Percentiles rank a stretch among this genome's conserved stretches.
Conservation (phyloP, 1,284 basidiomycete species). For the Cutaneotrichosporon cavernicola region DNA sequence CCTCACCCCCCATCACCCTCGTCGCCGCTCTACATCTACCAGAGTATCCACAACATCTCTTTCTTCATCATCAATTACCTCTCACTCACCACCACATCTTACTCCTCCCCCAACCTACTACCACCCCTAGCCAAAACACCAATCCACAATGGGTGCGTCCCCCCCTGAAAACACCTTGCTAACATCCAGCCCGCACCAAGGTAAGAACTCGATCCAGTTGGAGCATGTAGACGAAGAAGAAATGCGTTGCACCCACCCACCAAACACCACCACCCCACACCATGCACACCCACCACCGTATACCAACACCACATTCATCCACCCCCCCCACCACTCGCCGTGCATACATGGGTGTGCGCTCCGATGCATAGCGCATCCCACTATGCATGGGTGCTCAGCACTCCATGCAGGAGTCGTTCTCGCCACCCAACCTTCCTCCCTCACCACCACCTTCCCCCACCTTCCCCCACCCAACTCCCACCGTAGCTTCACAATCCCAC, state of each 20-base stretch:
- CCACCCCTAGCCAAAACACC: conserved; percentile 3
- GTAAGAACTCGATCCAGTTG: conserved; percentile 17
- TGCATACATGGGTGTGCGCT: neutral
- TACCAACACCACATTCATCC: conserved; percentile 7
- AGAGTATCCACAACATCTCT: conserved; percentile 4
- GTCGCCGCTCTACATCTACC: conserved; percentile 11
- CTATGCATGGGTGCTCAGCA: conserved; percentile 1
- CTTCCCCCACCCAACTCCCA: neutral
- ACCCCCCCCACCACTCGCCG: neutral
- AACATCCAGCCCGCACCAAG: conserved; percentile 28
- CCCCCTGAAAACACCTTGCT: conserved; percentile 9
- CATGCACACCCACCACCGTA: conserved; percentile 14
- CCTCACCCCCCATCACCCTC: neutral
- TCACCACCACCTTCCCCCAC: neutral
- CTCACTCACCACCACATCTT: conserved; percentile 10
- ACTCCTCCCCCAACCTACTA: neutral
- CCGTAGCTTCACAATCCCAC: neutral
- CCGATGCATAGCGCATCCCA: conserved; percentile 3
- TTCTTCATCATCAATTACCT: conserved; percentile 9
- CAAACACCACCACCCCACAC: conserved; percentile 7
- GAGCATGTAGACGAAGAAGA: neutral
- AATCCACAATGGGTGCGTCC: conserved; percentile 20
- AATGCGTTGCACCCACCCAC: conserved; percentile 1
- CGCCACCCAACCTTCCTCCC: neutral
- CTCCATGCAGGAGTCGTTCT: neutral